Percentiles rank a stretch among this genome's conserved stretches.
phyloP scores from a whole-genome alignment of 2,329 filamentous ascomycete genomes.

The Coniosporium tulheliwenetii region DNA sequence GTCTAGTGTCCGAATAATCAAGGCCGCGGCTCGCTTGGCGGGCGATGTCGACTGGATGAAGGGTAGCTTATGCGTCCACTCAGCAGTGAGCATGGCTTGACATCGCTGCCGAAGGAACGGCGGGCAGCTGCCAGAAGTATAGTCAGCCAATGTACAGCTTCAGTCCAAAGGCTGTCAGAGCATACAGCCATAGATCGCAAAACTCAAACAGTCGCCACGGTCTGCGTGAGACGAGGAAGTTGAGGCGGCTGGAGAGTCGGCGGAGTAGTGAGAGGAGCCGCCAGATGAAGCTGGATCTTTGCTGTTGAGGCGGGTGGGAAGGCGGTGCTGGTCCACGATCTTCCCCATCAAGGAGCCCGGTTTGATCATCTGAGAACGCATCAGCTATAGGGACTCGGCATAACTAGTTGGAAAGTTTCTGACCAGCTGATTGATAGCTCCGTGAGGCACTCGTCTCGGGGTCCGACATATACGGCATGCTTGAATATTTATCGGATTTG shows the following conservation, averaged over 20 bases:
- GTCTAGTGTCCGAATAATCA: constrained; percentile 29
- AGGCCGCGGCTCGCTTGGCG: constrained; percentile 42
- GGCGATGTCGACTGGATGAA: constrained; percentile 41
- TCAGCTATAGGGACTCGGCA: no score
- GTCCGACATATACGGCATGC: no score
- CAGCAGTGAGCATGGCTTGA: constrained; percentile 47
- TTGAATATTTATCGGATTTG: no score
- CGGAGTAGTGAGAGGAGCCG: no score
- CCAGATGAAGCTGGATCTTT: no score
- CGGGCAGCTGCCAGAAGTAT: constrained; percentile 40
- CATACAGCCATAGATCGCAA: constrained; percentile 13
- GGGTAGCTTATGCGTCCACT: constrained; percentile 47
- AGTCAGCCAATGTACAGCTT: neutral
- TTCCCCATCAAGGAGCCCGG: no score
- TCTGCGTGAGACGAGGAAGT: constrained; percentile 8
- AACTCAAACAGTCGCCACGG: constrained; percentile 17
- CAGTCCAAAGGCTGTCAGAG: neutral
- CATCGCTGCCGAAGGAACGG: constrained; percentile 46
- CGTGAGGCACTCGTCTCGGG: no score
- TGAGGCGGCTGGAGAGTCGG: constrained; percentile 5
- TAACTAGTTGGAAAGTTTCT: no score
- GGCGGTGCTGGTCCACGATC: no score
- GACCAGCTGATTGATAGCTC: no score
- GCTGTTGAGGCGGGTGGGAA: no score
- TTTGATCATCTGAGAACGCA: no score